Conservation (phyloP, 257 asterid species). For the Osmanthus fragrans region DNA sequence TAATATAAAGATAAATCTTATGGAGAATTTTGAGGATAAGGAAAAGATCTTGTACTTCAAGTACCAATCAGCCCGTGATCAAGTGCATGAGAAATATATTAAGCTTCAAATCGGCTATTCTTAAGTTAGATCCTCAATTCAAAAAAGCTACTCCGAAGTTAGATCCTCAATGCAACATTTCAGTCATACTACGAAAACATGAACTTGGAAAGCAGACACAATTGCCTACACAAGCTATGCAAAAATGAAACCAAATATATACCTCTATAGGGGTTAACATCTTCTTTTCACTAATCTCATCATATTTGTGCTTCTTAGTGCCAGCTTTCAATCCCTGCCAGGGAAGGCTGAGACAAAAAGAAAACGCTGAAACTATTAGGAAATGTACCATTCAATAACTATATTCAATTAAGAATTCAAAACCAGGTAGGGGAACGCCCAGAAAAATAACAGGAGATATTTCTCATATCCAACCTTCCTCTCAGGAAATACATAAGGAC, state of each 20-base stretch:
- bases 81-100: slow-evolving; percentile 2
- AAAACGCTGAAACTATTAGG: slow-evolving; percentile 17
- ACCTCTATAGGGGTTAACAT: slow-evolving; percentile 93
- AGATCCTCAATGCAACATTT: not conserved
- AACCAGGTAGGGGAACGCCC: slow-evolving; percentile 15
- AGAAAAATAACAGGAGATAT: slow-evolving; percentile 16
- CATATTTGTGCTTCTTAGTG: slow-evolving; percentile 93
- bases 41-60: not conserved
- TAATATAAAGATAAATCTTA: not conserved
- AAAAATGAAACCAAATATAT: slow-evolving; percentile 19
- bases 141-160: not conserved
- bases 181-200: not conserved
- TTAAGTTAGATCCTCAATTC: not conserved
- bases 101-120: not conserved
- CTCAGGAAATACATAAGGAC: slow-evolving; percentile 94
- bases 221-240: slow-evolving; percentile 17
- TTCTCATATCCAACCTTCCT: slow-evolving; percentile 69
- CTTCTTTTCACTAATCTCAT: slow-evolving; percentile 90
- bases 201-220: slow-evolving; percentile 11
- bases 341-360: slow-evolving; percentile 65
- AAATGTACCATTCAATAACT: slow-evolving; percentile 12
- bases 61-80: slow-evolving; percentile 1
- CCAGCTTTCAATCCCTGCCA: slow-evolving; percentile 99
- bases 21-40: not conserved
- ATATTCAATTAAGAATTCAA: not conserved